Conservation (phyloP, 2,329 filamentous ascomycete species). For the Aschersonia sp. region DNA sequence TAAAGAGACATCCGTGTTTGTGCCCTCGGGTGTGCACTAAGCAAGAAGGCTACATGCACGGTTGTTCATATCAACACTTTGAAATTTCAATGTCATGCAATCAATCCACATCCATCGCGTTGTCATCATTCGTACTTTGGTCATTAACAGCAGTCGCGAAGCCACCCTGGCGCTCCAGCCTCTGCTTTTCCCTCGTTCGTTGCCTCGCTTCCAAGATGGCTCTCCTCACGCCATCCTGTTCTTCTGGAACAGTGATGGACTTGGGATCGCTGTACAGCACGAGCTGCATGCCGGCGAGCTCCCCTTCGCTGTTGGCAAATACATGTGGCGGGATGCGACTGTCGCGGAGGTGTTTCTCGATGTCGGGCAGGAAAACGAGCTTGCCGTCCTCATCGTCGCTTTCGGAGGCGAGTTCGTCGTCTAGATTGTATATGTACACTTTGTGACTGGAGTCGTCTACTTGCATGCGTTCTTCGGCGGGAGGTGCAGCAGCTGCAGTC, state of each 20-base stretch:
- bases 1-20: too few relatives aligned
- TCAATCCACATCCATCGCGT: slow-evolving; percentile 55
- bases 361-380: slow-evolving; percentile 71
- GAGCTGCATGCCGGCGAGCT: slow-evolving; percentile 52
- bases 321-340: slow-evolving; percentile 57
- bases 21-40: too few relatives aligned
- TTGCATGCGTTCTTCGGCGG: slow-evolving; percentile 53
- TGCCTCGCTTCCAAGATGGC: slow-evolving; percentile 70
- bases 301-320: slow-evolving; percentile 39
- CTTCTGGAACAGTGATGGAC: slow-evolving; percentile 60
- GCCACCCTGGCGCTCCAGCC: slow-evolving; percentile 19
- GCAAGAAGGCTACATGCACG: not conserved
- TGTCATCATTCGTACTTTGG: slow-evolving; percentile 24
- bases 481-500: slow-evolving; percentile 2
- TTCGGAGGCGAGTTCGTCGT: slow-evolving; percentile 61
- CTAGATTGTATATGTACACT: slow-evolving; percentile 83
- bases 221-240: slow-evolving; percentile 64
- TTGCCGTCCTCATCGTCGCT: slow-evolving; percentile 31
- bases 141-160: slow-evolving; percentile 7
- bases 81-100: not conserved
- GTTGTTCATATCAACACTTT: not conserved
- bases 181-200: slow-evolving; percentile 47
- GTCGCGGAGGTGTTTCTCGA: slow-evolving; percentile 63
- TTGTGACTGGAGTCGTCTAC: slow-evolving; percentile 77
- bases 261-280: slow-evolving; percentile 74